A percentile compares a stretch with the other conserved stretches of the same genome.
These are phyloP conservation scores for Coniochaeta pulveracea DNA, from an alignment of 2,329 filamentous ascomycete species.

Conservation along the genomic window DNA sequence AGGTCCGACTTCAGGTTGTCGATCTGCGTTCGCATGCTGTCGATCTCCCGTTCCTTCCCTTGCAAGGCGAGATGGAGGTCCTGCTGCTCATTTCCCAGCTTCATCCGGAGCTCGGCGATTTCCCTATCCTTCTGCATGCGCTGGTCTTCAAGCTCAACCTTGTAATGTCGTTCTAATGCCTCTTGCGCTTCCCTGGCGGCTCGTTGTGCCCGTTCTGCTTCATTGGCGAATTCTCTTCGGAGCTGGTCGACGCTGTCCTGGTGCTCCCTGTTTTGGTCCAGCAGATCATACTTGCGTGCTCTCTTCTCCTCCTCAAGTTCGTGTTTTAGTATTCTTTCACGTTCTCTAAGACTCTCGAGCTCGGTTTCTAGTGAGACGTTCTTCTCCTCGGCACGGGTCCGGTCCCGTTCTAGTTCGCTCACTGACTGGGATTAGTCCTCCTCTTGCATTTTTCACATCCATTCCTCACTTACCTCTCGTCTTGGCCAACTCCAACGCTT, in stretches of 20 bases:
- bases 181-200: constrained; percentile 59
- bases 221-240: constrained; percentile 35
- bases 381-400: constrained; percentile 32
- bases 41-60: constrained; percentile 42
- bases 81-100: constrained; percentile 38
- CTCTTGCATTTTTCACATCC: neutral
- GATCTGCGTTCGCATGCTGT: constrained; percentile 32
- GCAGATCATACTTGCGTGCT: constrained; percentile 37
- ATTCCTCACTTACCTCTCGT: constrained; percentile 49
- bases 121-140: constrained; percentile 46
- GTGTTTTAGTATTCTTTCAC: constrained; percentile 45
- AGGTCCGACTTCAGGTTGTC: constrained; percentile 38
- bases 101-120: constrained; percentile 50
- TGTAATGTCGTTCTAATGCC: constrained; percentile 49
- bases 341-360: constrained; percentile 39
- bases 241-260: constrained; percentile 45
- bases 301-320: constrained; percentile 35
- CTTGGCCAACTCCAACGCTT: constrained; percentile 65
- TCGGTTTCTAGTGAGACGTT: constrained; percentile 50
- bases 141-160: constrained; percentile 56
- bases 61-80: constrained; percentile 34
- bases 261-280: constrained; percentile 41
- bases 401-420: constrained; percentile 35
- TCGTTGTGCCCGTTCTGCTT: constrained; percentile 45
- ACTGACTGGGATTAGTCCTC: constrained; percentile 22